phyloP scores from a whole-genome alignment of 768 basidiomycete genomes.

The Heimioporus sp. region DNA sequence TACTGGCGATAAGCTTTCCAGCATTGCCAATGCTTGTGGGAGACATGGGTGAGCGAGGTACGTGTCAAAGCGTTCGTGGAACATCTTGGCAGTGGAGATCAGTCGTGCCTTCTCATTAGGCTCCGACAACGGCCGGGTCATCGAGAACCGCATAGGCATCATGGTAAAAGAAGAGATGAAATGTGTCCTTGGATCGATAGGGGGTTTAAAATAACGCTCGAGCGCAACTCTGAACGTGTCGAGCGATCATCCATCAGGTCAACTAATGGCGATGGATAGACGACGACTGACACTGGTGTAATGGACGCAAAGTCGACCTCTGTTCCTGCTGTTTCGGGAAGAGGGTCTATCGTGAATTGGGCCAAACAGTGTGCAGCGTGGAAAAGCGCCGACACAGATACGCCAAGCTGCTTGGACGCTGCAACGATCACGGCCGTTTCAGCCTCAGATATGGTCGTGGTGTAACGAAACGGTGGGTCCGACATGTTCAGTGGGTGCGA shows the following conservation, averaged over 20 bases:
- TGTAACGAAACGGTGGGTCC: constrained; percentile 4
- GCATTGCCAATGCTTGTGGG: constrained; percentile 1
- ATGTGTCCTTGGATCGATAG: constrained; percentile 17
- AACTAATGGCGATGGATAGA: too few relatives aligned
- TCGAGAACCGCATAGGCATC: constrained; percentile 19
- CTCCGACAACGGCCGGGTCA: constrained; percentile 10
- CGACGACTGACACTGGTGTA: constrained; percentile 10
- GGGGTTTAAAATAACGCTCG: constrained; percentile 18
- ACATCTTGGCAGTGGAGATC: constrained; percentile 8
- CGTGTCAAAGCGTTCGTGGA: constrained; percentile 13
- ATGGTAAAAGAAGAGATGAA: constrained; percentile 12
- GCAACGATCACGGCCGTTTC: constrained; percentile 12
- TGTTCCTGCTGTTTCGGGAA: not conserved
- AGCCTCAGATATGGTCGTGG: not conserved
- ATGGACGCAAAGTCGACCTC: constrained; percentile 17
- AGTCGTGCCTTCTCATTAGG: constrained; percentile 8
- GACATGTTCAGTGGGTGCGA: constrained; percentile 7
- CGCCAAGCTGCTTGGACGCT: constrained; percentile 7
- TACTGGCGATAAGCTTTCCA: too few relatives aligned
- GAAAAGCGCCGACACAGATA: constrained; percentile 17
- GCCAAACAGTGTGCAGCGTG: constrained; percentile 23
- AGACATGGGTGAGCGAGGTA: constrained; percentile 15
- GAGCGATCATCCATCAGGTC: too few relatives aligned
- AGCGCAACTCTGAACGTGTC: constrained; percentile 9
- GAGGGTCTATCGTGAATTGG: constrained; percentile 18